Conservation (phyloP, 2,329 filamentous ascomycete genomes). For the Penicillium olsonii region DNA sequence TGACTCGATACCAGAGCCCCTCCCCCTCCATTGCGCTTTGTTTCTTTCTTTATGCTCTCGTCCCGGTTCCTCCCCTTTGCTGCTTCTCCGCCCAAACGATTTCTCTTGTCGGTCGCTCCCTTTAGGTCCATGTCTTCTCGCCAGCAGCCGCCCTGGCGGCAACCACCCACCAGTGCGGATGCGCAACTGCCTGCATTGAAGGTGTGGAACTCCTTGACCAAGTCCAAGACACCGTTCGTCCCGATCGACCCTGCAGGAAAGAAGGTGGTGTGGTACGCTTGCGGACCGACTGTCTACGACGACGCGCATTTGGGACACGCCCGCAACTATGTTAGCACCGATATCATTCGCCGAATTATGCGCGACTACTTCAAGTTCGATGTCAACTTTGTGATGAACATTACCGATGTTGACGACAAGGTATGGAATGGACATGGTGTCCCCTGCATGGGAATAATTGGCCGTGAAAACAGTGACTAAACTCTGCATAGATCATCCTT, state of each 20-base stretch:
- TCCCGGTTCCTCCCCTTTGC: conserved; percentile 16
- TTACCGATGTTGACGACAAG: conserved; percentile 81
- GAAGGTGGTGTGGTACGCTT: conserved; percentile 83
- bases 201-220: conserved; percentile 79
- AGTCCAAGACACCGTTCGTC: conserved; percentile 71
- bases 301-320: conserved; percentile 81
- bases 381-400: conserved; percentile 89
- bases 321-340: conserved; percentile 86
- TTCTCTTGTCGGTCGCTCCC: conserved; percentile 14
- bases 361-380: conserved; percentile 80
- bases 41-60: conserved; percentile 29
- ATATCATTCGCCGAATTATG: conserved; percentile 82
- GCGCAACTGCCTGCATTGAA: conserved; percentile 59
- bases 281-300: conserved; percentile 84
- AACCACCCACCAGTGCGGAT: conserved; percentile 36
- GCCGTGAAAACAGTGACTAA: conserved; percentile 8
- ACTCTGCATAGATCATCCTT: conserved; percentile 57
- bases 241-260: conserved; percentile 67
- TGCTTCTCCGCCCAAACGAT: conserved; percentile 10
- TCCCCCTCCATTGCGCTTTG: conserved; percentile 19
- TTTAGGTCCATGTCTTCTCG: conserved; percentile 34
- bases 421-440: conserved; percentile 35
- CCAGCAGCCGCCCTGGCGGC: conserved; percentile 50
- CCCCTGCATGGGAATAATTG: background rate
- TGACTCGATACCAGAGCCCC: conserved; percentile 26